Evolutionary conservation across 1,284 basidiomycete species (phyloP), one percentile per base, ranked within the genome.

Genomic region (Moesziomyces globuligerus): DNA sequence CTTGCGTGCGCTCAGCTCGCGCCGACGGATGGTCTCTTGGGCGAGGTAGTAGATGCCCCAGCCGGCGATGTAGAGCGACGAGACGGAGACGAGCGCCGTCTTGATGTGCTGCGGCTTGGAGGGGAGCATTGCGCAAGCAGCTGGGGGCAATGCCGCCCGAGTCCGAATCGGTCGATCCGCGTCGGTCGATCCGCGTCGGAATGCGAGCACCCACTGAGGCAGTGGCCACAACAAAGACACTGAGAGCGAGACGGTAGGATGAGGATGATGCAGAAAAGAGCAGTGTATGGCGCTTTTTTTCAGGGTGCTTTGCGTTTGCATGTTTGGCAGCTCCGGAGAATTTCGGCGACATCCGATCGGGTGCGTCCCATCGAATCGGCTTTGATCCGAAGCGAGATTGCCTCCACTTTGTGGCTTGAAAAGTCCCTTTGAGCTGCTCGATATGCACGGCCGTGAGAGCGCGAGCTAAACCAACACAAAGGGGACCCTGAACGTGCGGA

Each of bases 41-140:
- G 66, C 61, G 21, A 73, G 47, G 28, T 79, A 79, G 62, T 72
- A 79, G 18, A 75, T 28, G 21, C 64, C 60, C 78, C 78, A 79
- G 21, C 62, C 68, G 28, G 54, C 48, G 13, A 60, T 24, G 28
- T 72, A 72, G 26, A 67, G 36, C 20, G 62, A 53, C 1, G 58
- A 53, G 6, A 55, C 55, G 3, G 61, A 54, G 28, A 72, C 29
- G 13, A 55, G 29, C n/a, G 54, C 58, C 18, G 68, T 46, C 61
- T 71, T 60, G 56, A 70, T 48, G 28, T 64, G 48, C n/a, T 49
- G 56, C 4, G 55, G 51, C 50, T 55, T 59, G 44, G 67, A 45
- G 24, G 67, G 67, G 38, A 64, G 56, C 67, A 70, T 70, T 34
- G 28, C 44, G 32, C 23, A 23, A 15, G 17, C 29, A 11, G 13